Base-by-base conservation (phyloP, 2,329 filamentous ascomycete genomes). In the Coniochaeta prunicola region DNA sequence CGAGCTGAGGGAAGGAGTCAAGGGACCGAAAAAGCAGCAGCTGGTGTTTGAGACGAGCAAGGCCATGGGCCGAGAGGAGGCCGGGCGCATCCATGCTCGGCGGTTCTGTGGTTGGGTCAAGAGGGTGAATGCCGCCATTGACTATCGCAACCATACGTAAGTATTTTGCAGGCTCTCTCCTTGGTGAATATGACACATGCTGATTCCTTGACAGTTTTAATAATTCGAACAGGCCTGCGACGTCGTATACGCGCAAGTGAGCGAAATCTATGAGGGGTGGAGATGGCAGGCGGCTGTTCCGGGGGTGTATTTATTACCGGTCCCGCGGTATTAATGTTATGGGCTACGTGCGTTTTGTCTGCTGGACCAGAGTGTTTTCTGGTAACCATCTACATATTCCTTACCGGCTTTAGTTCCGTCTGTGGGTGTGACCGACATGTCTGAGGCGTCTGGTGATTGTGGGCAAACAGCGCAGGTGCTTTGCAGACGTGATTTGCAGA, bases 1-100 rank as follows among this genome's bases (percentile, higher is more conserved):
- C 0, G n/a, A 40, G 0, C 40, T 45, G 21, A 38, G 58, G 13
- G 55, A 53, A 1, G 57, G 30, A 8, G 57, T 33, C 13, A 53
- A 30, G 28, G 53, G 30, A 12, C 34, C 21, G 21, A 30, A 36
- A n/a, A 59, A 54, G 57, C 61, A 60, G 53, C 59, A 58, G 10
- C 57, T 69, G 2, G 60, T 64, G 50, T 62, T 69, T 50, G 65
- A 65, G 33, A 62, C 58, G 36, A 56, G 59, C 15, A 33, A 53
- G 28, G 58, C 59, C 15, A 57, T 53, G 58, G 59, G 48, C 55
- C 28, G 42, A 12, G 17, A 55, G 19, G 61, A 62, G 59, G 60
- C 42, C 12, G 67, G 66, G 1, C 31, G 57, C 19, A 58, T 66
- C 10, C 67, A 68, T 36, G 66, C 65, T 2, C 54, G 64, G 21